Base-by-base conservation (phyloP, 441 rosid genomes). In the Eugenia klotzschiana region DNA sequence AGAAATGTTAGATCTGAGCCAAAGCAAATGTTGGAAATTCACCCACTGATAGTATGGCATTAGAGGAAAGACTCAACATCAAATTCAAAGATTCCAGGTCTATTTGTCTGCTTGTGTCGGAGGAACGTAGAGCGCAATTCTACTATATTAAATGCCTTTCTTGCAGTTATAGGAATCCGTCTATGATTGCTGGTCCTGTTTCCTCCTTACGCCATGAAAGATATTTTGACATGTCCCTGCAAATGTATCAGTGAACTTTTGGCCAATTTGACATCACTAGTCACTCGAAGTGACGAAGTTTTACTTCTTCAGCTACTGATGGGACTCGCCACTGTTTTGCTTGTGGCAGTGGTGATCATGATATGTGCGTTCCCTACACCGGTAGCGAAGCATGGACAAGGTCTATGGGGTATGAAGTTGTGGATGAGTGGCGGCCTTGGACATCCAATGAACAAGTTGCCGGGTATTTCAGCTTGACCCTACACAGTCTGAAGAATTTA, bases 381-480 rank as follows among this genome's bases (percentile, higher is more conserved):
- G 99, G 98, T 4, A 93, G 95, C 74, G 88, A 95, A 91, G 99
- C 98, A 49, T 96, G 98, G 98, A 96, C 98, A n/a, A 91, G 89
- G 88, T 89, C 99, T 6, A 49, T 96, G 86, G 98, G 97, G 80
- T 95, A 93, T 73, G 86, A 89, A 58, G 86, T 93, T 54, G 83
- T 91, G 26, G 98, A 96, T 84, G 93, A 93, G 88, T 96, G 99
- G 98, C 92, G 99, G 83, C 88, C 96, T 72, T 96, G 98, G 99
- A 80, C 57, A 46, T 93, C 94, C 46, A 87, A 88, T 79, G 92
- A 86, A 27, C 91, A 91, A 88, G 88, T 93, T 87, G 98, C 95
- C 0, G 99, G 99, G 98, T 96, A 93, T 54, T 50, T 56, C 49
- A 4, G 49, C 49, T 40, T 4, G 6, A 33, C 18, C 23, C n/a